A percentile compares a stretch with the other conserved stretches of the same genome.
phyloP scores from a whole-genome alignment of 345 rosid genomes.

The Arabidopsis thaliana region DNA sequence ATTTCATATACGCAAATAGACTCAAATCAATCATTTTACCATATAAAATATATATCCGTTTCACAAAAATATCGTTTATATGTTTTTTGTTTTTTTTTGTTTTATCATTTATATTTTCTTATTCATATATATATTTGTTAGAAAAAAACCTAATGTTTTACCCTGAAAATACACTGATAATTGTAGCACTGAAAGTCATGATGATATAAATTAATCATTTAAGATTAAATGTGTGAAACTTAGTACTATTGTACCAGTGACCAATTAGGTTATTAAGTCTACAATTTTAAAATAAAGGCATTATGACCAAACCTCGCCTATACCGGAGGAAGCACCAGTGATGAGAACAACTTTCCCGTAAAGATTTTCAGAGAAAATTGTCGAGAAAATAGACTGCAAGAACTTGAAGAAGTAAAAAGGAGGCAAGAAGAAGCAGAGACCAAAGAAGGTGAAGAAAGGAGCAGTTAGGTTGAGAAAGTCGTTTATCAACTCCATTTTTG shows the following conservation, averaged over 20 bases:
- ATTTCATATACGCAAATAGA: neutral
- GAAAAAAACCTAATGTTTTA: too few species aligned
- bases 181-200: too few species aligned
- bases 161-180: too few species aligned
- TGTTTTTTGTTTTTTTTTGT: too few species aligned
- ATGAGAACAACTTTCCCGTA: constrained; percentile 62
- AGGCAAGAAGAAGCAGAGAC: constrained; percentile 55
- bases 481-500: constrained; percentile 53
- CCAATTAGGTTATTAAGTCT: neutral
- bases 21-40: neutral
- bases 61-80: too few species aligned
- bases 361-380: constrained; percentile 51
- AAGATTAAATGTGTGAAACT: too few species aligned
- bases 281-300: too few species aligned
- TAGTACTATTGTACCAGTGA: too few species aligned
- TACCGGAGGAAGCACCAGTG: constrained; percentile 74
- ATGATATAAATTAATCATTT: too few species aligned
- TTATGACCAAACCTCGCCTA: constrained; percentile 61
- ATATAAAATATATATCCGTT: too few species aligned
- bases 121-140: too few species aligned
- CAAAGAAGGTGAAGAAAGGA: constrained; percentile 59
- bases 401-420: constrained; percentile 53
- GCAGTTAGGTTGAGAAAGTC: constrained; percentile 55
- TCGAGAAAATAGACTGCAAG: constrained; percentile 41
- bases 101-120: too few species aligned